phyloP scores from a whole-genome alignment of 1,284 basidiomycete genomes.

The Peniophora sp. region DNA sequence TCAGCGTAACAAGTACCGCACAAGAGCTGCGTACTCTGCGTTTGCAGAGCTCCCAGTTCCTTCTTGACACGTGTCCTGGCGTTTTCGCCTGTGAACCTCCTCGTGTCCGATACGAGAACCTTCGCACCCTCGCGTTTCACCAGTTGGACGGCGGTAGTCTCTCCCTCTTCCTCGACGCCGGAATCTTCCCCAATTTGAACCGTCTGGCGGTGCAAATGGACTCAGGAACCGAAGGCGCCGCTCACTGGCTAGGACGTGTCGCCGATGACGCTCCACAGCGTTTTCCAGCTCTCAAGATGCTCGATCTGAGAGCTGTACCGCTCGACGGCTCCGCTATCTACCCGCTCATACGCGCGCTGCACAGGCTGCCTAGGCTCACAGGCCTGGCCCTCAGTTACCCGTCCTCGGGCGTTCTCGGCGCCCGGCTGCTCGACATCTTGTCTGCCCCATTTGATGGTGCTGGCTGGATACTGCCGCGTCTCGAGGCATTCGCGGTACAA shows the following conservation, averaged over 20 bases:
- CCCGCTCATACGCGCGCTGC: slow-evolving; percentile 22
- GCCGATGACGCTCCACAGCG: slow-evolving; percentile 13
- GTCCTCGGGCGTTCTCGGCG: slow-evolving; percentile 17
- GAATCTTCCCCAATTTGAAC: slow-evolving; percentile 16
- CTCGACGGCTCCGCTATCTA: slow-evolving; percentile 22
- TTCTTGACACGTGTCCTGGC: slow-evolving; percentile 19
- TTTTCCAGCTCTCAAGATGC: slow-evolving; percentile 19
- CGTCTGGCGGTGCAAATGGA: slow-evolving; percentile 24
- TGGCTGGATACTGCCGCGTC: slow-evolving; percentile 22
- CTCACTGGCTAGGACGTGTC: slow-evolving; percentile 24
- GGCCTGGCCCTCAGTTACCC: slow-evolving; percentile 23
- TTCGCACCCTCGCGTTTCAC: slow-evolving; percentile 17
- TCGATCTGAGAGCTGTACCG: slow-evolving; percentile 23
- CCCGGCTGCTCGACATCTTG: slow-evolving; percentile 23
- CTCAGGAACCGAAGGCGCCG: slow-evolving; percentile 19
- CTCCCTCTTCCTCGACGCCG: slow-evolving; percentile 22
- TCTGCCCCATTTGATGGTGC: slow-evolving; percentile 10
- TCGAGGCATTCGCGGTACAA: slow-evolving; percentile 22
- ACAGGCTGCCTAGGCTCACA: slow-evolving; percentile 21
- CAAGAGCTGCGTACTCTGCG: slow-evolving; percentile 19
- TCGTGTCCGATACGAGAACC: slow-evolving; percentile 13
- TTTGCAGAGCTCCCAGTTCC: slow-evolving; percentile 20
- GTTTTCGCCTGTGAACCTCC: slow-evolving; percentile 17
- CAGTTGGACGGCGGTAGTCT: slow-evolving; percentile 21
- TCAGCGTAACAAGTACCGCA: slow-evolving; percentile 16